These are phyloP conservation scores for Globisporangium yorkense DNA, from an alignment of 352 stramenopile genomes.

Conservation along the genomic window DNA sequence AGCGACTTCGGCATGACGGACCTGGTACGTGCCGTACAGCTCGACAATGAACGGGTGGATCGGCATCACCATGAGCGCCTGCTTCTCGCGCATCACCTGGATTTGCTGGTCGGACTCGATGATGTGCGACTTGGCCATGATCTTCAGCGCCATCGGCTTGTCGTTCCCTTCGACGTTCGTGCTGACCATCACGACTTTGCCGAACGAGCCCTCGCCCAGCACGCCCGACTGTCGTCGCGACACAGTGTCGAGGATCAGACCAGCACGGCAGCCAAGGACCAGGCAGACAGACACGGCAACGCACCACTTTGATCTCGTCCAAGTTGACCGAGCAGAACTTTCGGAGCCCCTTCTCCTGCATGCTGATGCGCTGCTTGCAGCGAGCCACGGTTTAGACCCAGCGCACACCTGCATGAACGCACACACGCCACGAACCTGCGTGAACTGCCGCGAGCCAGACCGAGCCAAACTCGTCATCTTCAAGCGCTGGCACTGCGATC, in stretches of 20 bases:
- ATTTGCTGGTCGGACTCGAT: slow-evolving; percentile 91
- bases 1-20: slow-evolving; percentile 6
- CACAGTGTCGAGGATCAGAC: not conserved
- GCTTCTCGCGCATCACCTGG: slow-evolving; percentile 91
- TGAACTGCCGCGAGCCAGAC: slow-evolving; percentile 52
- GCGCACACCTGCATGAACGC: not conserved
- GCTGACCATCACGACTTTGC: slow-evolving; percentile 92
- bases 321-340: slow-evolving; percentile 51
- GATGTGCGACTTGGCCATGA: slow-evolving; percentile 91
- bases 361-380: slow-evolving; percentile 34
- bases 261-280: not conserved
- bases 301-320: slow-evolving; percentile 63
- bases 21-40: slow-evolving; percentile 87
- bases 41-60: slow-evolving; percentile 90
- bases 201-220: slow-evolving; percentile 94
- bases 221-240: slow-evolving; percentile 52
- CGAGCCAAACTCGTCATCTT: slow-evolving; percentile 48
- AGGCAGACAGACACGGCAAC: not conserved
- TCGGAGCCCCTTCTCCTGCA: slow-evolving; percentile 31
- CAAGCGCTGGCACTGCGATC: slow-evolving; percentile 58
- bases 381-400: not conserved
- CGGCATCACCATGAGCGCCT: slow-evolving; percentile 84
- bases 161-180: slow-evolving; percentile 48
- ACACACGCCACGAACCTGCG: slow-evolving; percentile 22
- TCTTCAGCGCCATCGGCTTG: slow-evolving; percentile 87